Conservation (phyloP, 2,329 filamentous ascomycete species). For the Cercospora beticola region DNA sequence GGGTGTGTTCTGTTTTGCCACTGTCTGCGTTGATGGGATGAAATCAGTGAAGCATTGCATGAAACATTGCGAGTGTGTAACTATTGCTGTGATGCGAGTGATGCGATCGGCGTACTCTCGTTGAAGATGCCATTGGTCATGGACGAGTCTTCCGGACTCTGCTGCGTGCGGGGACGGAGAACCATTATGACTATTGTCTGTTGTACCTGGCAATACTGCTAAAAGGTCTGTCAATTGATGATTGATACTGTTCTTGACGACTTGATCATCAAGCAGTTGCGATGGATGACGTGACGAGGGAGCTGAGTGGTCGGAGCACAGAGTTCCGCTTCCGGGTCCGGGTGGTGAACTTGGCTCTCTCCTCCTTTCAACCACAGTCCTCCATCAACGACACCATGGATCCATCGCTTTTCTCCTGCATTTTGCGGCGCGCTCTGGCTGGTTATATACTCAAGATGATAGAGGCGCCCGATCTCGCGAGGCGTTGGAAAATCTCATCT, state of each 20-base stretch:
- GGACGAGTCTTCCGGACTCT: constrained; percentile 36
- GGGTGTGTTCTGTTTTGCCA: neutral
- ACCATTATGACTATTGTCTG: constrained; percentile 9
- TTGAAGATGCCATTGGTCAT: constrained; percentile 40
- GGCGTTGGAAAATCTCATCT: constrained; percentile 17
- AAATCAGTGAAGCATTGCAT: neutral
- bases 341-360: neutral
- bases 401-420: constrained; percentile 7
- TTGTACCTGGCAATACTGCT: neutral
- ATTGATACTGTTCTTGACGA: neutral
- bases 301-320: constrained; percentile 1
- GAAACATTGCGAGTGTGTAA: neutral
- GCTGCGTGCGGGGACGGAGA: constrained; percentile 13
- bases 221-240: neutral
- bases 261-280: neutral
- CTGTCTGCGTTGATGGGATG: neutral
- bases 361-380: constrained; percentile 3
- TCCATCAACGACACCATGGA: constrained; percentile 10
- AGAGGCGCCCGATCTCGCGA: constrained; percentile 4
- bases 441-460: constrained; percentile 8
- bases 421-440: constrained; percentile 8
- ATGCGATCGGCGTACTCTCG: constrained; percentile 20
- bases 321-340: constrained; percentile 1
- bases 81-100: neutral
- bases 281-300: neutral